These are phyloP conservation scores for Cercospora zeae-maydis DNA, from an alignment of 2,329 filamentous ascomycete species.

Conservation along the genomic window DNA sequence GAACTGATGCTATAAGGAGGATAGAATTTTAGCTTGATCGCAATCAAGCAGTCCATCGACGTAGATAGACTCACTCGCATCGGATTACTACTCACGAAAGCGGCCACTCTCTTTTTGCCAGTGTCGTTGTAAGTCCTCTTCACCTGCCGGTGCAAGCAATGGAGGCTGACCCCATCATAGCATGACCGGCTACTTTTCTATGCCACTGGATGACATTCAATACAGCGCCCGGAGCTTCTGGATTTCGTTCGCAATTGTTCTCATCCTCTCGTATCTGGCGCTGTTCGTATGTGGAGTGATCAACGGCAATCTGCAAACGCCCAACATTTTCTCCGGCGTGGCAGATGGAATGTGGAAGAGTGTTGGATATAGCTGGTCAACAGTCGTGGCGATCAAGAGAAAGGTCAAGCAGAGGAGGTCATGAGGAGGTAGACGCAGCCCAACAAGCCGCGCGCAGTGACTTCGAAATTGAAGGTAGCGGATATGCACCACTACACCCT, in stretches of 20 bases:
- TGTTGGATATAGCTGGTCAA: constrained; percentile 11
- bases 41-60: constrained; percentile 68
- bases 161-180: constrained; percentile 41
- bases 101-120: constrained; percentile 71
- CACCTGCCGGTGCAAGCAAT: neutral
- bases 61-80: constrained; percentile 69
- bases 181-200: constrained; percentile 71
- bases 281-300: constrained; percentile 57
- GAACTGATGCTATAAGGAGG: constrained; percentile 8
- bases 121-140: constrained; percentile 44
- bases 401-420: constrained; percentile 5
- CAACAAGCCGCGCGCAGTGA: neutral
- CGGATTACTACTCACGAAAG: constrained; percentile 69
- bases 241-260: constrained; percentile 62
- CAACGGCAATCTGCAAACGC: constrained; percentile 54
- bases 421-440: neutral
- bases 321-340: constrained; percentile 12
- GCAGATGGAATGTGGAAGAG: constrained; percentile 17
- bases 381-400: constrained; percentile 8
- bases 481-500: constrained; percentile 7
- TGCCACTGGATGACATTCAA: constrained; percentile 58
- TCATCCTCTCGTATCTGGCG: constrained; percentile 56
- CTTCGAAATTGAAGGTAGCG: neutral
- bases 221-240: constrained; percentile 62
- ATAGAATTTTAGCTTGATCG: constrained; percentile 74